Percentiles rank a stretch among this genome's conserved stretches.
These are phyloP conservation scores for Ocimum tenuiflorum DNA, from an alignment of 257 asterid species.

Conservation along the genomic window DNA sequence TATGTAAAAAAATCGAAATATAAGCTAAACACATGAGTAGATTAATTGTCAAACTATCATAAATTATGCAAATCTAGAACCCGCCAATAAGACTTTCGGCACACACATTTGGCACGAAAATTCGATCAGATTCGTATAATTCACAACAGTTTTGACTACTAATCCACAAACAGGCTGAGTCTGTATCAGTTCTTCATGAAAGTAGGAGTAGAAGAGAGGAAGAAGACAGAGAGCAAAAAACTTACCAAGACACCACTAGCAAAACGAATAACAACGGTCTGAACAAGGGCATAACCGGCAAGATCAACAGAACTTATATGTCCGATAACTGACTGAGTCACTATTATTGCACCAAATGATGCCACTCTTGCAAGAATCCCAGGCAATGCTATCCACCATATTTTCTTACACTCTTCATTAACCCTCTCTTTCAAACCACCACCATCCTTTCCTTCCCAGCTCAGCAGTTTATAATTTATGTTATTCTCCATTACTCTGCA, in stretches of 20 bases:
- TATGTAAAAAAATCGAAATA: too few relatives aligned
- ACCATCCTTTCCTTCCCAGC: constrained; percentile 26
- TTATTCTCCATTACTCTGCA: constrained; percentile 44
- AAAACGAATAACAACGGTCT: constrained; percentile 60
- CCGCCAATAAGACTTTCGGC: too few relatives aligned
- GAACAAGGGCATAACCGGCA: constrained; percentile 68
- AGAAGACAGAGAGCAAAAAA: background rate
- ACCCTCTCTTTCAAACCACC: constrained; percentile 37
- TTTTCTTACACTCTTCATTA: constrained; percentile 48
- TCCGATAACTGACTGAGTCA: constrained; percentile 68
- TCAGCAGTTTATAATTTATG: constrained; percentile 36
- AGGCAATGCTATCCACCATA: constrained; percentile 68
- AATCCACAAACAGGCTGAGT: too few relatives aligned
- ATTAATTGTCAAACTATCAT: too few relatives aligned
- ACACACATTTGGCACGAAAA: too few relatives aligned
- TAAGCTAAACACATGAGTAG: too few relatives aligned
- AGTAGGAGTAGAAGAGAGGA: too few relatives aligned
- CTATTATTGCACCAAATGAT: constrained; percentile 52
- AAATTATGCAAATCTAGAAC: too few relatives aligned
- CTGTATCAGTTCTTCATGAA: too few relatives aligned
- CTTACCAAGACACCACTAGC: constrained; percentile 53
- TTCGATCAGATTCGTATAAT: too few relatives aligned
- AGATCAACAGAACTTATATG: constrained; percentile 53
- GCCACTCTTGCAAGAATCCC: constrained; percentile 61
- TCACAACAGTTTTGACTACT: too few relatives aligned